Conservation (phyloP, 169 alveolate species). For the Plasmodium coatneyi region DNA sequence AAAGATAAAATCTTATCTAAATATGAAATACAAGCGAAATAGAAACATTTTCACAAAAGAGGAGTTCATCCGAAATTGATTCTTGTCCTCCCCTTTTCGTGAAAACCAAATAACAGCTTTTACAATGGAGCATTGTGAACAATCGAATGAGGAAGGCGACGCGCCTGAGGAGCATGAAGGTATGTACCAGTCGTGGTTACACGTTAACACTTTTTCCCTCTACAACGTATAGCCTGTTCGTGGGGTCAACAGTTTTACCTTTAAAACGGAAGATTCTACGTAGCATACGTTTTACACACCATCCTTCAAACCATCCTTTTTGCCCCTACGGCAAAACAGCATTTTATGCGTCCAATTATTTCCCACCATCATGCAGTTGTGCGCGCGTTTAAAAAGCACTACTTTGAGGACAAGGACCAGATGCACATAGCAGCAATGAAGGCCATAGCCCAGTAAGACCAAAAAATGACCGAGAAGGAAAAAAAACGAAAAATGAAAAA, state of each 20-base stretch:
- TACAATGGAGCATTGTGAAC: conserved; percentile 30
- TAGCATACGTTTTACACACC: neutral
- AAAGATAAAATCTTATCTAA: neutral
- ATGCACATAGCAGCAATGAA: conserved; percentile 70
- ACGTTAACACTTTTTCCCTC: neutral
- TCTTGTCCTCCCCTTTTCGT: neutral
- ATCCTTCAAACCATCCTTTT: neutral
- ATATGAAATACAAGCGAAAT: neutral
- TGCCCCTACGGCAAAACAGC: neutral
- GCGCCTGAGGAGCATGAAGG: conserved; percentile 67
- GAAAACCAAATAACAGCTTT: neutral
- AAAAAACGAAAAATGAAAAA: neutral
- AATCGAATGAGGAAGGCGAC: conserved; percentile 2
- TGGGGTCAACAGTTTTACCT: neutral
- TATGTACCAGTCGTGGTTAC: conserved; percentile 6
- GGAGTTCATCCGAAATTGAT: neutral
- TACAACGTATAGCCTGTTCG: neutral
- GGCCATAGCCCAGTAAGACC: conserved; percentile 45
- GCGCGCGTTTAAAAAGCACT: conserved; percentile 44
- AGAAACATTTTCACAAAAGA: neutral
- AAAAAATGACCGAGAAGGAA: neutral
- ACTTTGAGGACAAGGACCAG: conserved; percentile 45
- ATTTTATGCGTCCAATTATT: neutral
- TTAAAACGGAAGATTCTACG: neutral
- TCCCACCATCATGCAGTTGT: conserved; percentile 17